Conservation (phyloP, 1,284 basidiomycete species). For the Pseudozyma hubeiensis region DNA sequence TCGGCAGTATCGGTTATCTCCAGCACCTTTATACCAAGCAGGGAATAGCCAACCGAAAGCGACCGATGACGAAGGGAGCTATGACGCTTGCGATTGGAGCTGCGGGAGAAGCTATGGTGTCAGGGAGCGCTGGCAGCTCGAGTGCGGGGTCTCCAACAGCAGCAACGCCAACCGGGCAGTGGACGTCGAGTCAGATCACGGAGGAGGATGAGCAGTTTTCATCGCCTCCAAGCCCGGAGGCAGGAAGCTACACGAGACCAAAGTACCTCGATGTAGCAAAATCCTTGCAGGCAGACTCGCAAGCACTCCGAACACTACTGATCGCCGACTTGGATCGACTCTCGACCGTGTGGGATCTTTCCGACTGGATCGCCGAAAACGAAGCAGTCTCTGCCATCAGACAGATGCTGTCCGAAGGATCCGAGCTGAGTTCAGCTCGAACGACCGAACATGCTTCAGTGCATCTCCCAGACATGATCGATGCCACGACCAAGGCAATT, state of each 20-base stretch:
- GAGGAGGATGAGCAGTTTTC: constrained; percentile 18
- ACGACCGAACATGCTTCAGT: background rate
- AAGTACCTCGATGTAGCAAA: constrained; percentile 43
- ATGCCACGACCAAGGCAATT: constrained; percentile 47
- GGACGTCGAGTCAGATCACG: constrained; percentile 4
- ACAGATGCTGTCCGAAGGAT: constrained; percentile 5
- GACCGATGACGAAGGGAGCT: constrained; percentile 36
- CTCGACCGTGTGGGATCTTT: constrained; percentile 13
- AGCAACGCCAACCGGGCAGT: background rate
- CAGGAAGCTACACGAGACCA: constrained; percentile 19
- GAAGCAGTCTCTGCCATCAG: constrained; percentile 3
- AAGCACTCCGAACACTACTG: constrained; percentile 30
- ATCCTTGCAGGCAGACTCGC: constrained; percentile 52
- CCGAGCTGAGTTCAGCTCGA: background rate
- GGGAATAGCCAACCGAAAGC: constrained; percentile 52
- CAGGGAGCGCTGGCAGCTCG: background rate
- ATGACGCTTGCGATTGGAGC: constrained; percentile 52
- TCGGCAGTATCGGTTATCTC: constrained; percentile 58
- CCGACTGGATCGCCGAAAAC: constrained; percentile 12
- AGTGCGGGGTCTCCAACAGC: background rate
- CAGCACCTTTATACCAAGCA: constrained; percentile 59
- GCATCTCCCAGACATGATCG: constrained; percentile 30
- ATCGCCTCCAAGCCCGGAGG: constrained; percentile 44
- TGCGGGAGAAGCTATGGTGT: constrained; percentile 45
- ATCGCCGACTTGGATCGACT: constrained; percentile 23